Evolutionary conservation across 139 green algal genomes (phyloP), one percentile per base, ranked within the genome.

Genomic region (Volvox reticuliferus): DNA sequence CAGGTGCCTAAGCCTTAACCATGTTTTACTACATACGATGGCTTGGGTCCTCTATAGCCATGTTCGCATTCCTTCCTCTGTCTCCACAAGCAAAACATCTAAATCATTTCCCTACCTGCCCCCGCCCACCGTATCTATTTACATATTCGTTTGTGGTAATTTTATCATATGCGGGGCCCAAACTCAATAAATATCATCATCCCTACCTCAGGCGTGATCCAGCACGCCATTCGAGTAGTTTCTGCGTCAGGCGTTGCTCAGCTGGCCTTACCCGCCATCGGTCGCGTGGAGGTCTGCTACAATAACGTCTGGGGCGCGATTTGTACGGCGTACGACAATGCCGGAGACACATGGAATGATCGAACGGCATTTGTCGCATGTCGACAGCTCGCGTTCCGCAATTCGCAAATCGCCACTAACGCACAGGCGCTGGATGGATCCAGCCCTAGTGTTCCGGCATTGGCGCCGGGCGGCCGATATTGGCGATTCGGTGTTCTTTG

Each of bases 281-380:
- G 86, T 1, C 73, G 86, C 13, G 20, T 90, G 30, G 86, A 90
- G 17, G 3, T 90, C 2, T 90, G 86, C 55, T 21, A 65, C 22
- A 63, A 44, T 14, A 32, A 33, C n/a, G 0, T 73, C 16, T 90
- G 86, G 86, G 86, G 86, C 55, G 73, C 73, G 36, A 13, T 90
- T 2, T 90, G 86, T 33, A 62, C 28, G 12, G 22, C 20, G 26
- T 76, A 62, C 44, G 78, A 80, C 30, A 69, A 83, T 67, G 22
- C 2, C 2, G 32, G 17, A 79, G 71, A 79, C 67, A 26, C 67
- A 32, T 75, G 67, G 67, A 75, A 75, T 12, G 12, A 32, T 26
- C 24, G 22, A 28, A 75, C 67, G 9, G 22, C 67, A 79, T 28
- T 73, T 28, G 21, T 73, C 21, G 65, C 21, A 73, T 73, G 65